A percentile compares a stretch with the other conserved stretches of the same genome.
Evolutionary conservation across 371 early-diverging fungal species (phyloP).

Genomic region (Rhizopus delemar): DNA sequence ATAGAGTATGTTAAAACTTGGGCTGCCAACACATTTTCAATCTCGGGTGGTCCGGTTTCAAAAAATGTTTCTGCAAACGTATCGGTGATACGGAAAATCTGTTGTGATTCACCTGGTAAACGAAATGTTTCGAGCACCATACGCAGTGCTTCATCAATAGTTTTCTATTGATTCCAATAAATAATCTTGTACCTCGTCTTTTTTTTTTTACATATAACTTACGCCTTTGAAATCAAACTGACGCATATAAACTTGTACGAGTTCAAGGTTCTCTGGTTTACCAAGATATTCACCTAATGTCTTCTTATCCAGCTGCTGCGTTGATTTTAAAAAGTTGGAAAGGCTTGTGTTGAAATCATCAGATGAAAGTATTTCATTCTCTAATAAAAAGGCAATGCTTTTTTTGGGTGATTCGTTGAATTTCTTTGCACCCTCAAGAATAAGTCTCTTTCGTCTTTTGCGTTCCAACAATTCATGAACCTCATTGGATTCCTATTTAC

Average conservation of each 20-base stretch:
- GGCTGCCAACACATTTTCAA: slow-evolving; percentile 73
- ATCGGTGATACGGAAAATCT: slow-evolving; percentile 90
- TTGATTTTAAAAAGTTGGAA: slow-evolving; percentile 70
- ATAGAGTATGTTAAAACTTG: slow-evolving; percentile 86
- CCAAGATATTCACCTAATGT: slow-evolving; percentile 88
- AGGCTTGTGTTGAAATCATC: slow-evolving; percentile 59
- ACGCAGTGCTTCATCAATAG: slow-evolving; percentile 87
- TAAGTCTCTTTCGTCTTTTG: slow-evolving; percentile 66
- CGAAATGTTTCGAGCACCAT: slow-evolving; percentile 84
- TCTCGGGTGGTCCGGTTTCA: slow-evolving; percentile 62
- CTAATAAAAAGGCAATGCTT: slow-evolving; percentile 74
- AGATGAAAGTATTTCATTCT: slow-evolving; percentile 50
- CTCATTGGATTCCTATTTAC: background rate
- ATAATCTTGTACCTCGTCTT: too few relatives aligned
- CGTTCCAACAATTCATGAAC: slow-evolving; percentile 33
- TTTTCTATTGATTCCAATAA: slow-evolving; percentile 42
- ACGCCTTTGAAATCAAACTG: slow-evolving; percentile 82
- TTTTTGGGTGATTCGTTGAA: slow-evolving; percentile 88
- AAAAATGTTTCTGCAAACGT: slow-evolving; percentile 81
- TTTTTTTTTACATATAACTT: slow-evolving; percentile 17
- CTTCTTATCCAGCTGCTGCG: slow-evolving; percentile 78
- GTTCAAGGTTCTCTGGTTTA: slow-evolving; percentile 73
- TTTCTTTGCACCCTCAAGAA: slow-evolving; percentile 74
- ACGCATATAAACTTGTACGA: slow-evolving; percentile 76
- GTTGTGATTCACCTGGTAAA: slow-evolving; percentile 93